Conservation (phyloP, 345 rosid species). For the Lumnitzera racemosa region DNA sequence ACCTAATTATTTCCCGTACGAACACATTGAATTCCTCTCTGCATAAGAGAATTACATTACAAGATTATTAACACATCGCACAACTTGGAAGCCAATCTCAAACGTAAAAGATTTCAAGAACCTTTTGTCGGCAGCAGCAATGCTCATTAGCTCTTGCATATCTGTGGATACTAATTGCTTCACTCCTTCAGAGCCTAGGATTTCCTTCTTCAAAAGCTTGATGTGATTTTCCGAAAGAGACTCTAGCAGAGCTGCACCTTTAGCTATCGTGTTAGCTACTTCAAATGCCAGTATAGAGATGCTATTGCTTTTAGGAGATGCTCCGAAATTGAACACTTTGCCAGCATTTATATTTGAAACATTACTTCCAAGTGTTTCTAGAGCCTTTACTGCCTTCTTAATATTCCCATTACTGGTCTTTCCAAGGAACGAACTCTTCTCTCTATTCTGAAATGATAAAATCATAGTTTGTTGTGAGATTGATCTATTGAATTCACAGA, state of each 20-base stretch:
- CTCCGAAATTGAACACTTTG: conserved; percentile 40
- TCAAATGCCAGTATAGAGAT: conserved; percentile 71
- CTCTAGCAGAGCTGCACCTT: conserved; percentile 61
- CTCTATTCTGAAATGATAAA: conserved; percentile 23
- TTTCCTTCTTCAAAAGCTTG: conserved; percentile 49
- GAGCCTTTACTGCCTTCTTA: conserved; percentile 63
- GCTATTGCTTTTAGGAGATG: conserved; percentile 40
- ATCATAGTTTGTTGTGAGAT: not conserved
- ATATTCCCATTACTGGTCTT: conserved; percentile 51
- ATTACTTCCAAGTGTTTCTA: conserved; percentile 75
- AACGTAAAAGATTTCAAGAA: conserved; percentile 11
- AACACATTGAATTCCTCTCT: conserved; percentile 85
- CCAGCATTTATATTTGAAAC: conserved; percentile 57
- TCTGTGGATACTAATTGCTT: conserved; percentile 61
- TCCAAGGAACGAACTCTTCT: conserved; percentile 55
- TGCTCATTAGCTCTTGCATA: conserved; percentile 45
- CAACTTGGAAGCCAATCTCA: not conserved
- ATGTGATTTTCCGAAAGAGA: conserved; percentile 66
- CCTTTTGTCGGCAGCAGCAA: conserved; percentile 96
- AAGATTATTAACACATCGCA: conserved; percentile 1
- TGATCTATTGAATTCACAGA: not conserved
- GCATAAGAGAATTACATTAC: conserved; percentile 9
- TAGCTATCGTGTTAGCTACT: conserved; percentile 86
- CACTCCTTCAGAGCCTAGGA: conserved; percentile 60
- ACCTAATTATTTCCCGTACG: conserved; percentile 71